A percentile compares a stretch with the other conserved stretches of the same genome.
phyloP scores from a whole-genome alignment of 2,329 filamentous ascomycete species.

The Saccharata proteae region DNA sequence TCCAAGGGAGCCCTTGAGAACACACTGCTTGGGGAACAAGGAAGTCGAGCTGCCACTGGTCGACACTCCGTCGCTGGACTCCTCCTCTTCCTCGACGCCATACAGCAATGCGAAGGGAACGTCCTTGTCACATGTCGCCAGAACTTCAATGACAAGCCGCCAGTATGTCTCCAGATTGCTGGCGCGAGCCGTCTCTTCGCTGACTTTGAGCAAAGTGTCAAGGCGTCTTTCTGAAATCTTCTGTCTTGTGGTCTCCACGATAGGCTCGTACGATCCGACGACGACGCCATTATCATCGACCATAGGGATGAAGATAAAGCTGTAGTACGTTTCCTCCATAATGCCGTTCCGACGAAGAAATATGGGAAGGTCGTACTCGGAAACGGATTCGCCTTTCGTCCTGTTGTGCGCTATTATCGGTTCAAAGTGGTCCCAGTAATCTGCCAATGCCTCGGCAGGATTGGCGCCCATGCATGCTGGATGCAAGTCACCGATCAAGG shows the following conservation, averaged over 20 bases:
- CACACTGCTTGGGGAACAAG: conserved; percentile 9
- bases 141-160: conserved; percentile 51
- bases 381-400: conserved; percentile 13
- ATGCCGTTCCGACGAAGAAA: conserved; percentile 56
- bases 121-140: conserved; percentile 60
- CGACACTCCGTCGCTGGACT: conserved; percentile 54
- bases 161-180: conserved; percentile 60
- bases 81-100: conserved; percentile 49
- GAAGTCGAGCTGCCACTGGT: conserved; percentile 11
- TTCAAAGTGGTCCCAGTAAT: conserved; percentile 43
- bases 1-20: conserved; percentile 15
- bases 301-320: conserved; percentile 64
- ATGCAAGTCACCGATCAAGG: conserved; percentile 25
- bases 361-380: conserved; percentile 55
- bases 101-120: conserved; percentile 62
- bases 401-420: conserved; percentile 16
- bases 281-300: conserved; percentile 57
- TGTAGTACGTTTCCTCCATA: conserved; percentile 67
- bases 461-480: conserved; percentile 45
- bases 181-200: conserved; percentile 47
- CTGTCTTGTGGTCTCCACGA: conserved; percentile 61
- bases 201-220: conserved; percentile 2
- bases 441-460: conserved; percentile 51
- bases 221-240: conserved; percentile 33
- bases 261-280: conserved; percentile 61